Evolutionary conservation across 805 yeast species (phyloP).

Genomic region (Cyberlindnera mrakii): DNA sequence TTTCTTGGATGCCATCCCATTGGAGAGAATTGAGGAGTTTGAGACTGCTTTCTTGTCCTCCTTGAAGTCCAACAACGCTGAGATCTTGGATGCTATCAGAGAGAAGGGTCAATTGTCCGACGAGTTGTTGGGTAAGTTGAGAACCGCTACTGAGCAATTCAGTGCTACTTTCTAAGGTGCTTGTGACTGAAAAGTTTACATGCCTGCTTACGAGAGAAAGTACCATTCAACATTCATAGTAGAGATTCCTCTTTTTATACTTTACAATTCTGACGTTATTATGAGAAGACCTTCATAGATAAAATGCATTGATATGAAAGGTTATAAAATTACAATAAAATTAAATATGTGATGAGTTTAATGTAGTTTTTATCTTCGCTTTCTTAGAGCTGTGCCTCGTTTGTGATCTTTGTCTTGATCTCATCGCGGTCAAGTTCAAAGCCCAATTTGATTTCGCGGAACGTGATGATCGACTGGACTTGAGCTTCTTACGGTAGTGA

Average conservation of each 20-base stretch:
- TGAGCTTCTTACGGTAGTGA: no score
- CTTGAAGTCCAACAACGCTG: slow-evolving; percentile 87
- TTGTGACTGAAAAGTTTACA: background rate
- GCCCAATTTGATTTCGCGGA: no score
- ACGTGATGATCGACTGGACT: background rate
- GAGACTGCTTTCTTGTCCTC: slow-evolving; percentile 89
- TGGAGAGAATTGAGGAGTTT: slow-evolving; percentile 82
- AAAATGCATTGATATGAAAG: slow-evolving; percentile 4
- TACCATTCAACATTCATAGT: slow-evolving; percentile 16
- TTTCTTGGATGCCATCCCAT: slow-evolving; percentile 82
- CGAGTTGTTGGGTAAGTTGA: slow-evolving; percentile 82
- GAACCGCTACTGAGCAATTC: slow-evolving; percentile 87
- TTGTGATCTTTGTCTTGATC: no score
- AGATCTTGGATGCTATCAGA: slow-evolving; percentile 77
- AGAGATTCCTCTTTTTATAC: slow-evolving; percentile 13
- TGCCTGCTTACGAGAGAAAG: background rate
- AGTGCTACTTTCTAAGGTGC: slow-evolving; percentile 71
- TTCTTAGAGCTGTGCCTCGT: no score
- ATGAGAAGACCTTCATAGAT: slow-evolving; percentile 14
- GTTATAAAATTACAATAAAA: slow-evolving; percentile 10
- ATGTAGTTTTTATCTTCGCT: background rate
- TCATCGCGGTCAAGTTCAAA: no score
- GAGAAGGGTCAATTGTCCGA: slow-evolving; percentile 85
- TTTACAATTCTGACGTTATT: slow-evolving; percentile 18
- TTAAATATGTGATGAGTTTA: slow-evolving; percentile 1